These are phyloP conservation scores for Trichoderma sp. DNA, from an alignment of 2,329 filamentous ascomycete species.

Conservation along the genomic window DNA sequence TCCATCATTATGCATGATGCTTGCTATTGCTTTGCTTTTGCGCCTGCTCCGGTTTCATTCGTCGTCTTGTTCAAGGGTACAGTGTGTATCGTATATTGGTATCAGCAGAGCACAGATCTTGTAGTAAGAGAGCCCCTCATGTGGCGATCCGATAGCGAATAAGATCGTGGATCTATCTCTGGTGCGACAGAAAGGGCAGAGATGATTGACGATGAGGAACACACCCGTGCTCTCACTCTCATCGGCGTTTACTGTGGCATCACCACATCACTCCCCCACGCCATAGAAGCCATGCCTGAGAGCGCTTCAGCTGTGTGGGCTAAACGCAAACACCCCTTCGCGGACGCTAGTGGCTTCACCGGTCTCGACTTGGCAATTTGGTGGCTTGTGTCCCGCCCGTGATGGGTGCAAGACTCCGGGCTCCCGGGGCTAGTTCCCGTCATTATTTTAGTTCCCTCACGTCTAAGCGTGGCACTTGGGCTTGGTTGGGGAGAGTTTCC, in stretches of 20 bases:
- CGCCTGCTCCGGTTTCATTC: neutral
- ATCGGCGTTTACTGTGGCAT: neutral
- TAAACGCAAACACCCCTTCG: neutral
- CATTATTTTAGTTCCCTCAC: neutral
- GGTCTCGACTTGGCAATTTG: neutral
- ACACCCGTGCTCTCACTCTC: neutral
- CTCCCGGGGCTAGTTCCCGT: neutral
- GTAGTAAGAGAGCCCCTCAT: neutral
- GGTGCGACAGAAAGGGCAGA: neutral
- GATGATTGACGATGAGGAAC: neutral
- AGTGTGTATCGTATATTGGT: neutral
- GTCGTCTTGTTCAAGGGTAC: neutral
- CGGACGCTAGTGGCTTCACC: neutral
- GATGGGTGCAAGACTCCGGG: neutral
- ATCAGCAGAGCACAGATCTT: neutral
- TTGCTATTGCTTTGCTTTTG: neutral
- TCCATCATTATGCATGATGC: neutral
- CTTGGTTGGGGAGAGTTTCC: neutral
- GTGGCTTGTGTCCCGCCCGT: conserved; percentile 2
- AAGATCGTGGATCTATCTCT: neutral
- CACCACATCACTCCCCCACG: neutral
- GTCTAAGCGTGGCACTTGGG: neutral
- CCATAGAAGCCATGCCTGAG: neutral
- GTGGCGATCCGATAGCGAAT: neutral
- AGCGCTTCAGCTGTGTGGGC: neutral